These are phyloP conservation scores for Sporothrix humicola DNA, from an alignment of 2,329 filamentous ascomycete species.

Conservation along the genomic window DNA sequence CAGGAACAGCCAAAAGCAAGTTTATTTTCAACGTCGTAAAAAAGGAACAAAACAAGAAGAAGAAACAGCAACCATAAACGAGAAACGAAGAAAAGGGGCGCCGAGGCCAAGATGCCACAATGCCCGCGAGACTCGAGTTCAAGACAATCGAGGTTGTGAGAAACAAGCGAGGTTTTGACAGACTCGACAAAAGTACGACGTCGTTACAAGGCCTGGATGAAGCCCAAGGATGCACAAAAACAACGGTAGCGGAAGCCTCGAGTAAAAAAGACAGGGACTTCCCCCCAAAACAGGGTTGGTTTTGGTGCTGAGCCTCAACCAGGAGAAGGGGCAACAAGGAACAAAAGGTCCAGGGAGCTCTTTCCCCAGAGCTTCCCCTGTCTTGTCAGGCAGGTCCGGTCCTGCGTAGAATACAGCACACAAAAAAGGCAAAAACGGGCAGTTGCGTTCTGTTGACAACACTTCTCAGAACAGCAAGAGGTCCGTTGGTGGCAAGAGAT, in stretches of 20 bases:
- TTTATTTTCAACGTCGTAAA: neutral
- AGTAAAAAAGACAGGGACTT: neutral
- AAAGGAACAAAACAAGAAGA: neutral
- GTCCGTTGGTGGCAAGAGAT: neutral
- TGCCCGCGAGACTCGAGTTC: neutral
- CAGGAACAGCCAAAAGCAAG: neutral
- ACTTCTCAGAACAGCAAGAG: too few relatives aligned
- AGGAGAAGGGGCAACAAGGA: too few relatives aligned
- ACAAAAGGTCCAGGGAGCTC: neutral
- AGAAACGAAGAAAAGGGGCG: neutral
- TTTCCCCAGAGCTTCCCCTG: conserved; percentile 4
- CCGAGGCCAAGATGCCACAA: conserved; percentile 10
- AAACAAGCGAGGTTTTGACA: neutral
- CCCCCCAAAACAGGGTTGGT: neutral
- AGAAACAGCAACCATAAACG: neutral
- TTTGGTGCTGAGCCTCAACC: too few relatives aligned
- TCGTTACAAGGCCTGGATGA: too few relatives aligned
- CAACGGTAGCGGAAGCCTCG: conserved; percentile 6
- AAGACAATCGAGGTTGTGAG: neutral
- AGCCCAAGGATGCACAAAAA: neutral
- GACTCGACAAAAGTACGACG: neutral
- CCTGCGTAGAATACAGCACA: conserved; percentile 19
- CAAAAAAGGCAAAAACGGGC: neutral
- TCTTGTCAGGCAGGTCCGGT: neutral
- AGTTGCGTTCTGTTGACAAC: too few relatives aligned